Conservation (phyloP, 208 protist species). For the Novymonas esmeraldas region DNA sequence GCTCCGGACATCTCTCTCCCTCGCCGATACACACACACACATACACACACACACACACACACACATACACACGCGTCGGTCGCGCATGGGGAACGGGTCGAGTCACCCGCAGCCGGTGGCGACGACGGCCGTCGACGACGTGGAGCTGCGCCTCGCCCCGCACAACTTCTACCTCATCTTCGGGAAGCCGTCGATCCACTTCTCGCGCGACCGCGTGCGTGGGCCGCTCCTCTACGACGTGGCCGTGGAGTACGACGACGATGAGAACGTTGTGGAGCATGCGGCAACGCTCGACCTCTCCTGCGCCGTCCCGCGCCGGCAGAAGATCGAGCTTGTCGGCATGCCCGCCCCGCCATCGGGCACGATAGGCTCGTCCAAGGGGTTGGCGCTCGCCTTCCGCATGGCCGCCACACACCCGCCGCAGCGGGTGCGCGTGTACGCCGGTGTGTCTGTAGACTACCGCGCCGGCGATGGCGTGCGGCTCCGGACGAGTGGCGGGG, state of each 20-base stretch:
- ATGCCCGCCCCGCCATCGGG: background rate
- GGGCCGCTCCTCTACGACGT: constrained; percentile 74
- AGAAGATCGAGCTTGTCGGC: constrained; percentile 23
- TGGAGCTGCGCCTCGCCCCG: constrained; percentile 34
- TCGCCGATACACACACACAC: background rate
- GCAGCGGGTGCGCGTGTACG: constrained; percentile 20
- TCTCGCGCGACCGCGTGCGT: constrained; percentile 26
- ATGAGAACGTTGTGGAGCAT: constrained; percentile 42
- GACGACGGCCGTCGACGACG: constrained; percentile 6
- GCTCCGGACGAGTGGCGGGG: constrained; percentile 6
- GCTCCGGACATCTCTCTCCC: background rate
- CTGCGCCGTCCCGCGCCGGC: constrained; percentile 24
- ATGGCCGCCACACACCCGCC: constrained; percentile 17
- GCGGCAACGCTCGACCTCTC: constrained; percentile 51
- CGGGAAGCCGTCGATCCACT: constrained; percentile 62
- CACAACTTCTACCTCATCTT: constrained; percentile 68
- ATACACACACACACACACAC: background rate
- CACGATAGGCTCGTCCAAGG: background rate
- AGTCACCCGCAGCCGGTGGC: constrained; percentile 9
- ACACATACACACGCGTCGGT: background rate
- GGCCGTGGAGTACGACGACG: constrained; percentile 45
- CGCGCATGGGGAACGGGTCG: constrained; percentile 16
- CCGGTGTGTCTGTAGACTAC: constrained; percentile 18
- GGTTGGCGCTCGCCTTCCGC: constrained; percentile 23
- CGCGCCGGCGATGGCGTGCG: constrained; percentile 12